Evolutionary conservation across 2,329 filamentous ascomycete species (phyloP).

Genomic region (Colletotrichum liaoningense): DNA sequence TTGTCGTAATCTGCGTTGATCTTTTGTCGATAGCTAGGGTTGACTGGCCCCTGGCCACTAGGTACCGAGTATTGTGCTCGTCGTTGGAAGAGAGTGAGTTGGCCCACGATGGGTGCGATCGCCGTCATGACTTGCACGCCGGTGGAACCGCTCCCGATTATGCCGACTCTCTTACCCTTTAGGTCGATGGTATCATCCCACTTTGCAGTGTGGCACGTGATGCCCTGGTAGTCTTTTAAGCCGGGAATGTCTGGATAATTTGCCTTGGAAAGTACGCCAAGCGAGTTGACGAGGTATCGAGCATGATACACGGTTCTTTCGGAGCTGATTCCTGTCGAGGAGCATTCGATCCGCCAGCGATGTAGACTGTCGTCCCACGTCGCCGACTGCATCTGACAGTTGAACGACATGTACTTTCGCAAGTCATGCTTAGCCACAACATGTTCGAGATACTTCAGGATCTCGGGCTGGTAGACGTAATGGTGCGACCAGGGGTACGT

Average conservation of each 20-base stretch:
- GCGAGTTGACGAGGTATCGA: not conserved
- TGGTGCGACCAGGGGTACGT: slow-evolving; percentile 23
- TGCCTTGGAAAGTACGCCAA: not conserved
- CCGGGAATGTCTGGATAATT: not conserved
- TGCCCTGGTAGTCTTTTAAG: not conserved
- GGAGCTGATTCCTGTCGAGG: not conserved
- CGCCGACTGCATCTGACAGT: not conserved
- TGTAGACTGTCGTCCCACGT: not conserved
- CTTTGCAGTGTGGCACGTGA: not conserved
- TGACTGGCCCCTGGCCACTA: not conserved
- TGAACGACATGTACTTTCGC: not conserved
- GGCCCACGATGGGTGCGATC: not conserved
- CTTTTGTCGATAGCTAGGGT: not conserved
- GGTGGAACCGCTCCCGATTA: not conserved
- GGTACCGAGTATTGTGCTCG: not conserved
- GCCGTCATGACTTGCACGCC: not conserved
- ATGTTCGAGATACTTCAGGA: slow-evolving; percentile 24
- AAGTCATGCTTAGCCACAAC: not conserved
- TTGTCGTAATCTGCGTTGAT: not conserved
- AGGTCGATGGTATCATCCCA: not conserved
- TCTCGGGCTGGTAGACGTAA: slow-evolving; percentile 26
- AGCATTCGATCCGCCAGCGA: not conserved
- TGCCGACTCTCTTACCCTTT: not conserved
- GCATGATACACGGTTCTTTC: not conserved
- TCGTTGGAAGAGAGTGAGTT: not conserved